Percentiles rank a stretch among this genome's conserved stretches.
Conservation (phyloP, 257 asterid species). For the Ophiorrhiza pumila region DNA sequence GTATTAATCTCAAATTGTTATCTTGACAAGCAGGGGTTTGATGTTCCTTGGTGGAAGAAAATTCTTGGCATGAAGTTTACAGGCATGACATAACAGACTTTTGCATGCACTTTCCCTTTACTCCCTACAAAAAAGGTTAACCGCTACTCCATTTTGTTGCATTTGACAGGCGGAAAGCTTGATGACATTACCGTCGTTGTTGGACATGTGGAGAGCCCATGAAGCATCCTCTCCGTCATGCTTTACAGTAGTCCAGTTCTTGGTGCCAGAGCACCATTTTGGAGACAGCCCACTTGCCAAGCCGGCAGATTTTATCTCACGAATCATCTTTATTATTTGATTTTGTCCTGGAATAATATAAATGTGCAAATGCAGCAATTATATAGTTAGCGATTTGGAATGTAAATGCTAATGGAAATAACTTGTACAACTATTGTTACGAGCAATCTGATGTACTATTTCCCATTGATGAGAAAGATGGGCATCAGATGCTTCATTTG, state of each 20-base stretch:
- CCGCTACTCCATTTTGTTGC: conserved; percentile 5
- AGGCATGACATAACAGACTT: conserved; percentile 37
- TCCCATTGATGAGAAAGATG: not conserved
- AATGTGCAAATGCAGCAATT: not conserved
- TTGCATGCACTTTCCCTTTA: not conserved
- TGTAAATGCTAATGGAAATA: not conserved
- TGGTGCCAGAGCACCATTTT: not conserved
- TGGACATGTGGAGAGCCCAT: conserved; percentile 49
- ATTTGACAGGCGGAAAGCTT: conserved; percentile 67
- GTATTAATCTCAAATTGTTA: not conserved
- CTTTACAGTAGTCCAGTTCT: not conserved
- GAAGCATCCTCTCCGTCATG: conserved; percentile 11
- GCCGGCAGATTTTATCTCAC: not conserved
- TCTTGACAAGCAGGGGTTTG: conserved; percentile 54
- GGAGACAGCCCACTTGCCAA: not conserved
- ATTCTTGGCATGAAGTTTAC: conserved; percentile 71
- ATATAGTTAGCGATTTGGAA: not conserved
- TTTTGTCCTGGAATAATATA: not conserved
- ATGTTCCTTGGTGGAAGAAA: conserved; percentile 89
- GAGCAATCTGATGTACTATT: not conserved
- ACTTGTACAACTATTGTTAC: not conserved
- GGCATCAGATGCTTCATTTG: not conserved
- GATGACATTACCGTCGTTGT: conserved; percentile 77
- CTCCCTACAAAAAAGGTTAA: not conserved
- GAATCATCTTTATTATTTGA: not conserved